phyloP scores from a whole-genome alignment of 345 rosid genomes.

The Populus deltoides region DNA sequence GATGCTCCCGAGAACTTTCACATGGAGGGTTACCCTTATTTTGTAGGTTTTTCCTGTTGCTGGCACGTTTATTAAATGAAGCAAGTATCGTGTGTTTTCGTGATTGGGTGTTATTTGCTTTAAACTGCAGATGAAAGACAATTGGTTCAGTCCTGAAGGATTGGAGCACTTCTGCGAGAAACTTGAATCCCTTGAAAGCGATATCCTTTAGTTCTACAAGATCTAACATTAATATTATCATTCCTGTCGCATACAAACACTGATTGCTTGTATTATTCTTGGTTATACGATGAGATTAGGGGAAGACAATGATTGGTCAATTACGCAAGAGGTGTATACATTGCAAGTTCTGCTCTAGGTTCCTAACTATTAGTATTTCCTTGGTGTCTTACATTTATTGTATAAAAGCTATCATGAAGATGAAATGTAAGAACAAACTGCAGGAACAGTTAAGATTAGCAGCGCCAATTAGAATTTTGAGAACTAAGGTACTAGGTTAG shows the following conservation, averaged over 20 bases:
- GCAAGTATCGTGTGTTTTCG: not conserved
- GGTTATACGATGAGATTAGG: not conserved
- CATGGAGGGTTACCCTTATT: slow-evolving; percentile 40
- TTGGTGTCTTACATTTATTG: not conserved
- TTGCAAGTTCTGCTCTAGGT: too few relatives aligned
- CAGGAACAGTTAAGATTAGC: not conserved
- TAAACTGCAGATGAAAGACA: slow-evolving; percentile 16
- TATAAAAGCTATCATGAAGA: not conserved
- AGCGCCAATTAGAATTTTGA: not conserved
- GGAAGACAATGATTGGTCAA: not conserved
- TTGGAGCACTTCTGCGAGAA: slow-evolving; percentile 6
- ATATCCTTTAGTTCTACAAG: not conserved
- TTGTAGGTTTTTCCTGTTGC: slow-evolving; percentile 34
- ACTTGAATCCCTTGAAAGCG: slow-evolving; percentile 7
- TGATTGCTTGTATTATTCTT: not conserved
- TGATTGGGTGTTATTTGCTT: not conserved
- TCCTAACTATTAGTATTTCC: not conserved
- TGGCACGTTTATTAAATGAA: not conserved
- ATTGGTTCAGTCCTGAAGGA: slow-evolving; percentile 15
- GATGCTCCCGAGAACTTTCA: slow-evolving; percentile 46
- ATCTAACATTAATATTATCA: not conserved
- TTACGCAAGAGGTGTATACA: too few relatives aligned
- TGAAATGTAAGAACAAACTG: not conserved
- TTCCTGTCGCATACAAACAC: not conserved
- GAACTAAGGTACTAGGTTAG: too few relatives aligned